phyloP scores from a whole-genome alignment of 805 yeast genomes.

The Maudiozyma barnettii region DNA sequence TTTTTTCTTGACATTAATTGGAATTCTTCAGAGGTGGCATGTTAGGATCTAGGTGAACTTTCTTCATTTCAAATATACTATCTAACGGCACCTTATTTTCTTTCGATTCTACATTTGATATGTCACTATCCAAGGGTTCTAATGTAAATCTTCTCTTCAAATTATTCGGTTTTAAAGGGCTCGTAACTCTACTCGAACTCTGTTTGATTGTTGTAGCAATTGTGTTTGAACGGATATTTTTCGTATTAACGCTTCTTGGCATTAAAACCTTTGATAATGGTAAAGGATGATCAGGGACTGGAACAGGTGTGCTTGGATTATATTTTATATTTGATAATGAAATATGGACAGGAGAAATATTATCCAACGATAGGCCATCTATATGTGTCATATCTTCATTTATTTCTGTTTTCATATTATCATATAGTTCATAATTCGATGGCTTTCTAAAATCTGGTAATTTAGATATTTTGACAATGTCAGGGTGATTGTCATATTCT shows the following conservation, averaged over 20 bases:
- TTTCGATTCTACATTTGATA: slow-evolving; percentile 2
- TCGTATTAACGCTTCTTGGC: slow-evolving; percentile 21
- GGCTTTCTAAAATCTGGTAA: slow-evolving; percentile 14
- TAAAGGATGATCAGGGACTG: slow-evolving; percentile 23
- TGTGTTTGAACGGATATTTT: slow-evolving; percentile 11
- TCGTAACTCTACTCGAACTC: background rate
- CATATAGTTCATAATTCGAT: slow-evolving; percentile 6
- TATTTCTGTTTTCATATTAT: slow-evolving; percentile 5
- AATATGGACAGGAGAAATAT: slow-evolving; percentile 5
- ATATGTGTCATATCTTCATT: background rate
- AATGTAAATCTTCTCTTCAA: slow-evolving; percentile 17
- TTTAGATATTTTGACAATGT: background rate
- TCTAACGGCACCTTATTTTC: background rate
- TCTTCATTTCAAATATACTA: background rate
- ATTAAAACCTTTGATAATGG: slow-evolving; percentile 19
- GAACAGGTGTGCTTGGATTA: slow-evolving; percentile 22
- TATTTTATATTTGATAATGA: slow-evolving; percentile 1
- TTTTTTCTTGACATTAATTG: background rate
- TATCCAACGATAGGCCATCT: background rate
- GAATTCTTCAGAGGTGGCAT: background rate
- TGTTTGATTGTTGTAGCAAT: slow-evolving; percentile 6
- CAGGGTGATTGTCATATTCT: background rate
- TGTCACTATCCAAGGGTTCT: slow-evolving; percentile 1
- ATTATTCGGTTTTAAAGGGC: slow-evolving; percentile 8
- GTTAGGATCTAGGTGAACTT: background rate